Evolutionary conservation across 768 basidiomycete genomes (phyloP), one percentile per base, ranked within the genome.

Genomic region (Termitomyces sp.): DNA sequence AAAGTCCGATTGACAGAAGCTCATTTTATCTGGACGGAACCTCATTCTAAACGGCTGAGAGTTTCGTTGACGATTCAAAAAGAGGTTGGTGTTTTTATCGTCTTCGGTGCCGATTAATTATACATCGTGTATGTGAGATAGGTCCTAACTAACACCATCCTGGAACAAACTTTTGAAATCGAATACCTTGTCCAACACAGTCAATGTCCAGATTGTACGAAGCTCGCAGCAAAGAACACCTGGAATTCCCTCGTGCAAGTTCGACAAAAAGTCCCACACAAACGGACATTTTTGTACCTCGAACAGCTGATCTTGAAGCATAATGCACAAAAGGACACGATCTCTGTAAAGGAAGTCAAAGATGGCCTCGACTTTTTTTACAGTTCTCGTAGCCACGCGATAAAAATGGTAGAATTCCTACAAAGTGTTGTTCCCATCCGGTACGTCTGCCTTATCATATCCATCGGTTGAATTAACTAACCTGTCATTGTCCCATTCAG

Each of bases 311-410:
- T 99, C 69, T 75, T 98, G 66, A 98, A 95, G 71, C 94, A 98
- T 67, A 88, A 88, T 63, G 94, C 94, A 5, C 96, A 98, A 77
- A 95, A 94, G 72, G 94, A 98, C 59, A 98, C 96, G 4, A 89
- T 97, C 24, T 87, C 85, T 0, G 85, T 99, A 53, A 92, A 91
- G 70, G 97, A 99, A 71, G 92, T 89, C 58, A 82, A 84, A 61
- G 97, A 98, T 68, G 97, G 97, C 3, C 77, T 99, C 18, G 96
- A 99, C 71, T 99, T 99, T 72, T 98, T 98, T 74, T 99, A 96
- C 73, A 85, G 90, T 49, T 85, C 87, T 51, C 81, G 93, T 58
- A 92, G 86, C 69, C 93, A 94, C 67, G 96, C 94, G 0, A 80
- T 95, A 66, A 96, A 96, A 73, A 98, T 98, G 96, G 85, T 90